phyloP scores from a whole-genome alignment of 176 grass and related monocot genomes.

The Ananas comosus region DNA sequence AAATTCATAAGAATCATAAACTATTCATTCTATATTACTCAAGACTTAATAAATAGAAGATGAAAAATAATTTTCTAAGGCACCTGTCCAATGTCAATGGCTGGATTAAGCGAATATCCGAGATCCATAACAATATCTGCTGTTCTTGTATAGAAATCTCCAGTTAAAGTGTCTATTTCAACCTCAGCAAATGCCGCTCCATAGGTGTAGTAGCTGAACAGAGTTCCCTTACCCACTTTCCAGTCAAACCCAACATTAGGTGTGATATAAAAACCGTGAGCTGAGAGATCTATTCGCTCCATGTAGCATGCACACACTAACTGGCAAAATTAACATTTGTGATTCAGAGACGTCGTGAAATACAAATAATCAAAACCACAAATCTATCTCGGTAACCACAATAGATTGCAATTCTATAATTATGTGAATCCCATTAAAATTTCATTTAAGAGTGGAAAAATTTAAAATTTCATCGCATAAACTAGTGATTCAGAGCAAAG shows the following conservation, averaged over 20 bases:
- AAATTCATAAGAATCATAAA: no score
- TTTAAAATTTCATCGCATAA: background rate
- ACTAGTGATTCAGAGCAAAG: background rate
- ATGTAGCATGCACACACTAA: conserved; percentile 57
- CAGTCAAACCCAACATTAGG: conserved; percentile 68
- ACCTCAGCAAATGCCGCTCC: conserved; percentile 96
- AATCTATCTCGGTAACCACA: no score
- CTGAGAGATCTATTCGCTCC: conserved; percentile 86
- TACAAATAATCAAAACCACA: no score
- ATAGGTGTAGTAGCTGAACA: conserved; percentile 80
- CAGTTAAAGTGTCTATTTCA: conserved; percentile 88
- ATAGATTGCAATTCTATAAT: no score
- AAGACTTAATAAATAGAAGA: background rate
- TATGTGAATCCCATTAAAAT: no score
- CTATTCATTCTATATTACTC: no score
- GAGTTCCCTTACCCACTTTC: conserved; percentile 58
- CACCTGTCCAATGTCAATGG: conserved; percentile 94
- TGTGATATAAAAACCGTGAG: conserved; percentile 87
- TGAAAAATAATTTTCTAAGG: background rate
- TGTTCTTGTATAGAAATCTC: conserved; percentile 80
- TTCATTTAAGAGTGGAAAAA: background rate
- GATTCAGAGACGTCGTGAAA: background rate
- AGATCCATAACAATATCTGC: conserved; percentile 92
- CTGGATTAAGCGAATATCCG: conserved; percentile 89
- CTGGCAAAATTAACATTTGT: conserved; percentile 30